Percentiles rank a stretch among this genome's conserved stretches.
Evolutionary conservation across 2,329 filamentous ascomycete species (phyloP).

Genomic region (Ramularia endophylla): DNA sequence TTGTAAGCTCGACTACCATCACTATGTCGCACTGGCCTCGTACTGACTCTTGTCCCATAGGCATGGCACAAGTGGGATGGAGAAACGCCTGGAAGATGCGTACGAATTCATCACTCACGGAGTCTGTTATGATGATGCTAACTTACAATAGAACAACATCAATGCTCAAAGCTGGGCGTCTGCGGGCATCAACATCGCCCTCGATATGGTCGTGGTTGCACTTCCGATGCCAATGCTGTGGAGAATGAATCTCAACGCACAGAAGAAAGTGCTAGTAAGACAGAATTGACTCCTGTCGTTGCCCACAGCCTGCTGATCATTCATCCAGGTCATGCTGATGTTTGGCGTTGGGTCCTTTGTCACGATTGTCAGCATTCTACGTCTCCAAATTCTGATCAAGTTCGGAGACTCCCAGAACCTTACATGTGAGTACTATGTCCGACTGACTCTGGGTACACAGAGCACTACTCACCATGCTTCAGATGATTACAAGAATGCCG

Average conservation of each 20-base stretch:
- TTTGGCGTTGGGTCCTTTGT: slow-evolving; percentile 17
- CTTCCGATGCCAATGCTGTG: slow-evolving; percentile 17
- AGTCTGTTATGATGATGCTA: too few species aligned
- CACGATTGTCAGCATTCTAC: slow-evolving; percentile 13
- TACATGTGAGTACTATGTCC: slow-evolving; percentile 5
- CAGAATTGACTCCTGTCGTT: too few species aligned
- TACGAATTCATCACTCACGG: too few species aligned
- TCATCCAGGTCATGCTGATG: slow-evolving; percentile 13
- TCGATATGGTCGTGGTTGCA: slow-evolving; percentile 12
- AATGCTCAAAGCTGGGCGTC: slow-evolving; percentile 17
- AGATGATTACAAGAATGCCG: slow-evolving; percentile 18
- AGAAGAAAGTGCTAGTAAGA: slow-evolving; percentile 11
- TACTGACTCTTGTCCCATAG: slow-evolving; percentile 4
- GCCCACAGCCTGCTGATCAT: too few species aligned
- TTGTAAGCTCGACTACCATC: slow-evolving; percentile 5
- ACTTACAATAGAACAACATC: slow-evolving; percentile 7
- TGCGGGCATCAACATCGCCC: slow-evolving; percentile 14
- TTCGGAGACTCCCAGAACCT: slow-evolving; percentile 14
- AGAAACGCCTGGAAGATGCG: slow-evolving; percentile 9
- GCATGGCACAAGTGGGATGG: slow-evolving; percentile 15
- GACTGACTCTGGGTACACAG: too few species aligned
- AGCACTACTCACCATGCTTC: background rate
- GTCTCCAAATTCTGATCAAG: slow-evolving; percentile 12
- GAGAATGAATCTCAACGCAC: slow-evolving; percentile 14
- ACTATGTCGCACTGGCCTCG: background rate